Conservation (phyloP, 208 protist genomes). For the Cochliopodium minus region DNA sequence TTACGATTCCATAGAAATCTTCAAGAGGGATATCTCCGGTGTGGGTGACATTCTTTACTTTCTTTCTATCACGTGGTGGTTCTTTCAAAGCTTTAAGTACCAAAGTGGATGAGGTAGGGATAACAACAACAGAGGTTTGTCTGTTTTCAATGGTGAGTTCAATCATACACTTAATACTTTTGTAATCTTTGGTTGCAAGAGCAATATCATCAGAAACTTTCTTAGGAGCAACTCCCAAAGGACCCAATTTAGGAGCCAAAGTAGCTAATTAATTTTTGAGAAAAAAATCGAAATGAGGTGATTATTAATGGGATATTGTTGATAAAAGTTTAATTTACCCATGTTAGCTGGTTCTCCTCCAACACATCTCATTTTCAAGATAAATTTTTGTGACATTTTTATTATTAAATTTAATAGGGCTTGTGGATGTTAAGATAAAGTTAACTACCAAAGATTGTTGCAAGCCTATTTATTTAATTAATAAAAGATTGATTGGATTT, state of each 20-base stretch:
- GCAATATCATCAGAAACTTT: conserved; percentile 98
- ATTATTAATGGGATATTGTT: no score
- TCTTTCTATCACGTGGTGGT: conserved; percentile 94
- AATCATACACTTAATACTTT: conserved; percentile 92
- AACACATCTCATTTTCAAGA: no score
- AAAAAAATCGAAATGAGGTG: no score
- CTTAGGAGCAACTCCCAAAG: conserved; percentile 96
- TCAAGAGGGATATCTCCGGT: conserved; percentile 88
- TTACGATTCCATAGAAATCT: conserved; percentile 88
- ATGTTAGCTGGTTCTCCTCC: no score
- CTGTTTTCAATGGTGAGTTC: conserved; percentile 96
- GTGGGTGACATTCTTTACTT: conserved; percentile 98
- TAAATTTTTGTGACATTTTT: no score
- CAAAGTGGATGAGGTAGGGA: conserved; percentile 78
- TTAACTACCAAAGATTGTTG: no score
- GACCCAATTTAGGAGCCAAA: conserved; percentile 96
- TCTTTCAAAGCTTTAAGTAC: conserved; percentile 96
- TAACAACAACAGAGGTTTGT: conserved; percentile 79
- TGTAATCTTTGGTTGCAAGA: conserved; percentile 93
- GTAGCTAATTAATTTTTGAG: no score
- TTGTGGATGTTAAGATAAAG: no score
- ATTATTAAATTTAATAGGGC: no score
- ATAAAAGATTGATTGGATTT: no score
- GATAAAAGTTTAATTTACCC: no score
- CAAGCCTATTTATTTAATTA: no score